Evolutionary conservation across 2,329 filamentous ascomycete genomes (phyloP).

Genomic region (Botrytis galanthina): DNA sequence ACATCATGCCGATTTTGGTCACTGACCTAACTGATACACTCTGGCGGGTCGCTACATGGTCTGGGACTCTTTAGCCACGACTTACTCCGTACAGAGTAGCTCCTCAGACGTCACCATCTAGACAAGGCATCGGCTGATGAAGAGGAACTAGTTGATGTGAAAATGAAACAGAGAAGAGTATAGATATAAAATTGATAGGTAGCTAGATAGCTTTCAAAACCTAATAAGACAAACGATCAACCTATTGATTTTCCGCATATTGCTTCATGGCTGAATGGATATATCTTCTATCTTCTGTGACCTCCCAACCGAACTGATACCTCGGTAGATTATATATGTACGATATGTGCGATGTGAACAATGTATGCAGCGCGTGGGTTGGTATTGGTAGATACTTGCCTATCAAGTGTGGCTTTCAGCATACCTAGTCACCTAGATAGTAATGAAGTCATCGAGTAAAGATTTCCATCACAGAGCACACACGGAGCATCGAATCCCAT

Average conservation of each 20-base stretch:
- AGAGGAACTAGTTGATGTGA: not conserved
- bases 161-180: not conserved
- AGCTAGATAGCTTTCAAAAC: not conserved
- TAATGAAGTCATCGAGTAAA: constrained; percentile 4
- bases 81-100: not conserved
- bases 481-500: not conserved
- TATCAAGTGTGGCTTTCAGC: not conserved
- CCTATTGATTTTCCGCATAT: not conserved
- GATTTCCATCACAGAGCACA: not conserved
- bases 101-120: not conserved
- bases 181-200: not conserved
- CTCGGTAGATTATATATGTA: not conserved
- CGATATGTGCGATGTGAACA: not conserved
- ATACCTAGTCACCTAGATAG: not conserved
- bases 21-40: not conserved
- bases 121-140: not conserved
- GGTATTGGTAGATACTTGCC: not conserved
- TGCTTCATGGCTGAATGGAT: not conserved
- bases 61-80: not conserved
- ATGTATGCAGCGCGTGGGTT: not conserved
- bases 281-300: not conserved
- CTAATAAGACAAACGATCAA: not conserved
- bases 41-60: not conserved
- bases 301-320: not conserved
- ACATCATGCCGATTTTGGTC: not conserved